Base-by-base conservation (phyloP, 306 rosid species). In the Crotalaria pallida region DNA sequence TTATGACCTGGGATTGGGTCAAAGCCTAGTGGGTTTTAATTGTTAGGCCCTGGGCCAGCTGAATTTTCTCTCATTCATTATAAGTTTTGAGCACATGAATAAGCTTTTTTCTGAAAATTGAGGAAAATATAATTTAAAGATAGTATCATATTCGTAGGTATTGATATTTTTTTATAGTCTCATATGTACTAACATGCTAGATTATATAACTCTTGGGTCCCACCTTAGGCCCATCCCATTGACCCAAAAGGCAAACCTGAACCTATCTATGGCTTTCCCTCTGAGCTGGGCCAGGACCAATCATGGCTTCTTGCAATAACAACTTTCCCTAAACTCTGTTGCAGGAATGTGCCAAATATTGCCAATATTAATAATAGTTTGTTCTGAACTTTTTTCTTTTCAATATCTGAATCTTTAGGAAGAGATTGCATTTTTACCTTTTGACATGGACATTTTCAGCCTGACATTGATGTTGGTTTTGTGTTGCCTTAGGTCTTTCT, bases 401-500 rank as follows among this genome's bases (percentile, higher is more conserved):
- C 41, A 4, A 18, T 36, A 7, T 38, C 18, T 49, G 59, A 58
- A 44, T 31, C 17, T 21, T 66, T 53, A 50, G 27, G 29, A 40
- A 7, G 29, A 58, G 29, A 57, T 16, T 7, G 21, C 10, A 3
- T 13, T 44, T 44, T 53, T 31, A 34, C 38, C 57, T 64, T 55
- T 47, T 12, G 15, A 40, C 62, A 11, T 63, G 57, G 24, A 12
- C 23, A 0, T 59, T 38, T 11, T 5, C 51, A 45, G 52, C 29
- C 16, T 62, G 70, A 47, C 65, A 16, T 53, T 65, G 44, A 74
- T 76, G 53, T 49, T 64, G 22, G 67, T 43, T 75, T 75, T 75
- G 60, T 61, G 48, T 68, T 77, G 38, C 10, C 19, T 10, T 71
- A 93, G 98, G 87, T 93, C 98, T 73, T 93, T 93, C 4, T 91